These are phyloP conservation scores for Malus hybrid DNA, from an alignment of 331 rosid species.

Conservation along the genomic window DNA sequence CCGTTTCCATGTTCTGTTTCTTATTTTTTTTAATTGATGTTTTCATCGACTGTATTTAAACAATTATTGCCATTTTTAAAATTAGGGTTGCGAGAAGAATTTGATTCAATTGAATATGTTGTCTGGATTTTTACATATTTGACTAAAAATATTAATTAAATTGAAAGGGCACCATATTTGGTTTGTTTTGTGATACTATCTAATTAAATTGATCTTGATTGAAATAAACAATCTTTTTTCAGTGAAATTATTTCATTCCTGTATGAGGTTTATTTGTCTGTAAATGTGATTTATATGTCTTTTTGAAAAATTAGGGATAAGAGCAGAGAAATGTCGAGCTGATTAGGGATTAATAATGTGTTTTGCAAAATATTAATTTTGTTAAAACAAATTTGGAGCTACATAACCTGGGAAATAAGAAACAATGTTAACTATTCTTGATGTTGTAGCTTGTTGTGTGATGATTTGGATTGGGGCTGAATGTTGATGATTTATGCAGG, in stretches of 20 bases:
- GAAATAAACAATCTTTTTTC: not conserved
- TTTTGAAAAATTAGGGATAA: not conserved
- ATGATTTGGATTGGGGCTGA: not conserved
- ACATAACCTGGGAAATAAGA: not conserved
- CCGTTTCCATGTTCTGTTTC: not conserved
- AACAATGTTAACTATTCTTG: not conserved
- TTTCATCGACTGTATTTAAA: not conserved
- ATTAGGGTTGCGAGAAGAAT: not conserved
- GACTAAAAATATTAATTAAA: too few species aligned
- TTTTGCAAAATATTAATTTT: too few species aligned
- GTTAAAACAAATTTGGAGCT: not conserved
- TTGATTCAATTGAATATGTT: too few species aligned
- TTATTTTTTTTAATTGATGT: not conserved
- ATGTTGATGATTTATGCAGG: constrained; percentile 22
- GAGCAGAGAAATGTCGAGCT: not conserved
- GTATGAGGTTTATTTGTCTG: not conserved
- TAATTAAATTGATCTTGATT: not conserved
- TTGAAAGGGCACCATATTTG: not conserved
- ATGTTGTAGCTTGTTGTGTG: not conserved
- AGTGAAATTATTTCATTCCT: not conserved
- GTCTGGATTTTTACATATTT: not conserved
- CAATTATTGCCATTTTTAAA: not conserved
- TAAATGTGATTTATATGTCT: not conserved
- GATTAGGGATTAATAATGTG: not conserved
- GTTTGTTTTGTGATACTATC: not conserved